These are phyloP conservation scores for Neofusicoccum ribis DNA, from an alignment of 2,329 filamentous ascomycete genomes.

Conservation along the genomic window DNA sequence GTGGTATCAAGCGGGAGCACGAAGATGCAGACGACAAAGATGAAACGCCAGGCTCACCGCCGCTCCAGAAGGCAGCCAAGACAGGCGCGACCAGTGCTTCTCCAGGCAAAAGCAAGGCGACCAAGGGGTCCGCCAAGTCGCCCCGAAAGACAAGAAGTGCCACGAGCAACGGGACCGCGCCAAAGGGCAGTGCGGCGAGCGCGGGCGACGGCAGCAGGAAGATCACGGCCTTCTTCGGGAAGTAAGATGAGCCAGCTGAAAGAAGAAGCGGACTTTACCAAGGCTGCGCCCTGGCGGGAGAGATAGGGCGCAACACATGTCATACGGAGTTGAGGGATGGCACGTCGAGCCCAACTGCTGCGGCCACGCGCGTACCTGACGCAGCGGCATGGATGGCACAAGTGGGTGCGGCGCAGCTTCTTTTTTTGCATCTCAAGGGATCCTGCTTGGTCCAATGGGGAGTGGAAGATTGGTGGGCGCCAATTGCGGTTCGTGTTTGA, in stretches of 20 bases:
- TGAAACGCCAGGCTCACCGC: slow-evolving; percentile 26
- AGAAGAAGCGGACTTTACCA: slow-evolving; percentile 8
- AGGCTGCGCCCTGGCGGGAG: not conserved
- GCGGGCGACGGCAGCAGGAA: slow-evolving; percentile 52
- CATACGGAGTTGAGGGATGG: not conserved
- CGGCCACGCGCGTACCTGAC: not conserved
- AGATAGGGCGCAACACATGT: not conserved
- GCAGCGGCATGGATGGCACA: not conserved
- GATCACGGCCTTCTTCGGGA: slow-evolving; percentile 60
- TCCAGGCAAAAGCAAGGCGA: slow-evolving; percentile 23
- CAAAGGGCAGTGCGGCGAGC: not conserved
- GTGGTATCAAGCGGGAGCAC: slow-evolving; percentile 51
- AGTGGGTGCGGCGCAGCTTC: not conserved
- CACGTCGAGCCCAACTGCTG: not conserved
- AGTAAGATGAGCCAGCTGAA: slow-evolving; percentile 31
- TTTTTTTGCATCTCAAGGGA: not conserved
- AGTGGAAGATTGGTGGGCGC: not conserved
- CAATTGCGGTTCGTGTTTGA: slow-evolving; percentile 12
- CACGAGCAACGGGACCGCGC: slow-evolving; percentile 54
- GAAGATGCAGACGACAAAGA: slow-evolving; percentile 37
- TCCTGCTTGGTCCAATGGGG: slow-evolving; percentile 1
- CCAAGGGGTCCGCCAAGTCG: slow-evolving; percentile 29
- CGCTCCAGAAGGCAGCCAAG: slow-evolving; percentile 35
- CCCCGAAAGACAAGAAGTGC: slow-evolving; percentile 54
- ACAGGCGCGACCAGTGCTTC: not conserved